Conservation (phyloP, 116 monocot species). For the Dioscorea cayenensis region DNA sequence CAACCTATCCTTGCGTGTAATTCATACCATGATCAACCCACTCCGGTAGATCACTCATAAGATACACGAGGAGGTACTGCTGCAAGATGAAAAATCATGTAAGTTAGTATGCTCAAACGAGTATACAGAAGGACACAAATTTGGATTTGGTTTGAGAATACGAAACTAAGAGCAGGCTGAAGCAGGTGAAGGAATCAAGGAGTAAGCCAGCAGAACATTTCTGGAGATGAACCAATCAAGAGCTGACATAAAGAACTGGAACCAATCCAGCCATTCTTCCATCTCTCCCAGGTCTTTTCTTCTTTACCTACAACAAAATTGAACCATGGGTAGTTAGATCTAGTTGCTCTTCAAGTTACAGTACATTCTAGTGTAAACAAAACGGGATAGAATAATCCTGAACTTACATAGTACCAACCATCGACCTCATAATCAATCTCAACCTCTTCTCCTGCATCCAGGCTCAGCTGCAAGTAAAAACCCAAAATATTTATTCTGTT, state of each 20-base stretch:
- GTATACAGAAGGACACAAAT: too few relatives aligned
- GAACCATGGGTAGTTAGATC: neutral
- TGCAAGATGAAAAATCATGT: too few relatives aligned
- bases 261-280: conserved; percentile 90
- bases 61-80: too few relatives aligned
- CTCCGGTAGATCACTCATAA: too few relatives aligned
- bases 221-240: conserved; percentile 13
- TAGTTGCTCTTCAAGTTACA: neutral
- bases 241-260: conserved; percentile 91
- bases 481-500: neutral
- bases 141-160: too few relatives aligned
- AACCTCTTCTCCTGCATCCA: conserved; percentile 85
- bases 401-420: conserved; percentile 97
- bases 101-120: too few relatives aligned
- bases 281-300: conserved; percentile 87
- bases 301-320: conserved; percentile 68
- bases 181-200: neutral
- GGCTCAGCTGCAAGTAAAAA: conserved; percentile 55
- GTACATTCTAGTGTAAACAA: neutral
- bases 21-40: too few relatives aligned
- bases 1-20: too few relatives aligned
- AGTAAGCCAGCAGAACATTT: neutral
- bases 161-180: too few relatives aligned
- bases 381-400: neutral
- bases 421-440: conserved; percentile 98